A percentile compares a stretch with the other conserved stretches of the same genome.
These are phyloP conservation scores for Salix dunnii DNA, from an alignment of 345 rosid species.

Conservation along the genomic window DNA sequence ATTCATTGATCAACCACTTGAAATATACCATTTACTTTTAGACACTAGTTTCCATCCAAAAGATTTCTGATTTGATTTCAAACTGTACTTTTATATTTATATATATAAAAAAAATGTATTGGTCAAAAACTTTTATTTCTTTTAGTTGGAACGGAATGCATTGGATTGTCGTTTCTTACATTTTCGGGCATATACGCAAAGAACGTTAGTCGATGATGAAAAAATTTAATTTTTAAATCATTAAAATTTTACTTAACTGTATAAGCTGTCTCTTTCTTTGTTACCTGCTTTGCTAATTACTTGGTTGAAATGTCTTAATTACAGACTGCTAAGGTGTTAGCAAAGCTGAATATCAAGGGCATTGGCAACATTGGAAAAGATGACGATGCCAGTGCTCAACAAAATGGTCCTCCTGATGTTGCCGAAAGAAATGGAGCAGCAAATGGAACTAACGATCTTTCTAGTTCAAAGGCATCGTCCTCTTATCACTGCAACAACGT, in stretches of 20 bases:
- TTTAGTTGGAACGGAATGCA: no score
- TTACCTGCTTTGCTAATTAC: background rate
- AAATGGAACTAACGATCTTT: conserved; percentile 12
- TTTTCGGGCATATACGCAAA: no score
- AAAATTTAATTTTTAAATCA: no score
- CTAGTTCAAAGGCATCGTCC: conserved; percentile 28
- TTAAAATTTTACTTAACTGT: background rate
- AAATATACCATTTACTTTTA: no score
- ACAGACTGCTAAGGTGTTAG: conserved; percentile 66
- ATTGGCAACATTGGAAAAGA: conserved; percentile 25
- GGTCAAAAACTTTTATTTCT: no score
- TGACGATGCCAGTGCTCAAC: conserved; percentile 21
- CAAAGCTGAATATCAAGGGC: conserved; percentile 52
- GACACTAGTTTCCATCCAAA: no score
- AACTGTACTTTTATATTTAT: no score
- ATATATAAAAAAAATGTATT: no score
- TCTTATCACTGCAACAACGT: conserved; percentile 13
- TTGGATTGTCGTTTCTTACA: no score
- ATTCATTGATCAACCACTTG: no score
- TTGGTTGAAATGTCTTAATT: conserved; percentile 12
- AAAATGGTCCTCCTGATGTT: conserved; percentile 15
- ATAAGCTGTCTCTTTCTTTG: background rate
- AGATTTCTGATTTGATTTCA: no score
- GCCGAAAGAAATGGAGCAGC: conserved; percentile 18
- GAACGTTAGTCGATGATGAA: no score